Base-by-base conservation (phyloP, 169 alveolate genomes). In the Eimeria mitis region DNA sequence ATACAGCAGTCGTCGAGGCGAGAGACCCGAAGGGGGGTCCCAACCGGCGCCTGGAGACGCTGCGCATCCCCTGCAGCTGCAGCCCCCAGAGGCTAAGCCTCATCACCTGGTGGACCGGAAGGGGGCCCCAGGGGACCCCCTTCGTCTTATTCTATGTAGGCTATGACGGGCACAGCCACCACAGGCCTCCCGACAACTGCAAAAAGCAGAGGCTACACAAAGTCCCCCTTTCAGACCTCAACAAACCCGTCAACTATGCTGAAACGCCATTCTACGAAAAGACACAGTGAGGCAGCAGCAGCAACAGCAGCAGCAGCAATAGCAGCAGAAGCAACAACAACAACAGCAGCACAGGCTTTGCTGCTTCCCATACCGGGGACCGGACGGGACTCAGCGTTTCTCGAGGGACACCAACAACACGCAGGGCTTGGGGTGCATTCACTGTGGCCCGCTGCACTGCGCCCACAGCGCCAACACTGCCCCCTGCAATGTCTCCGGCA, bases 61-160 rank as follows among this genome's bases (percentile, higher is more conserved):
- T 81, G 47, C 49, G 28, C 3, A n/a, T 54, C 71, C 89, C 65
- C 61, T 81, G 89, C 49, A 52, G 49, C 70, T 81, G 89, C 52
- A 42, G 70, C 34, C 89, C 89, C n/a, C 34, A 54, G 49, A 42
- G 89, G n/a, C 47, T 54, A 7, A 37, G 70, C 71, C 85, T 42
- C 9, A 34, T 81, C 89, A 81, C 73, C 89, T 81, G 89, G 89
- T 81, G 89, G 89, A 63, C n/a, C 4, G 89, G 65, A 16, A 8
- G 40, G 70, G 70, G 73, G 31, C 70, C 54, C 13, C 13, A 8
- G 16, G 89, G 89, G 31, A 6, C 6, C 49, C 65, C 65, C 21
- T 81, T 13, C 23, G 89, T 81, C 49, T 21, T 81, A 8, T n/a
- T 81, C 19, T 49, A 54, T 21, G 89, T 81, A 56, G 89, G 73